Percentiles rank a stretch among this genome's conserved stretches.
Conservation (phyloP, 2,329 filamentous ascomycete species). For the Venturia aucupariae region DNA sequence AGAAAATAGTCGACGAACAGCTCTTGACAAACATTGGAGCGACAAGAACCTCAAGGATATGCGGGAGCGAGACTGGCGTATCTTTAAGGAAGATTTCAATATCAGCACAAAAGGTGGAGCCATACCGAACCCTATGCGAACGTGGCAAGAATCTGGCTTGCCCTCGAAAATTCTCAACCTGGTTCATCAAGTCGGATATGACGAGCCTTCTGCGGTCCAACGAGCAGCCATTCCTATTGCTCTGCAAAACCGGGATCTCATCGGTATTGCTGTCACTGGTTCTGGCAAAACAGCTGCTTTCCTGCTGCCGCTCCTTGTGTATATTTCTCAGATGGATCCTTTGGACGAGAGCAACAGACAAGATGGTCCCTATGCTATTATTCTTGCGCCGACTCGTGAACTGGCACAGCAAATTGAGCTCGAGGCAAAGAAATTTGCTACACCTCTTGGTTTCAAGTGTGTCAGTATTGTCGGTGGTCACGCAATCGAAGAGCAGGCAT, state of each 20-base stretch:
- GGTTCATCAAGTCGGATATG: constrained; percentile 77
- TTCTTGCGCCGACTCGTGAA: constrained; percentile 92
- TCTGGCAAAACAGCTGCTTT: constrained; percentile 98
- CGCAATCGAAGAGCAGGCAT: constrained; percentile 86
- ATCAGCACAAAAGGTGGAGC: constrained; percentile 87
- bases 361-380: constrained; percentile 94
- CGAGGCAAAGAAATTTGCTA: constrained; percentile 87
- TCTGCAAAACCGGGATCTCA: constrained; percentile 85
- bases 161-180: constrained; percentile 72
- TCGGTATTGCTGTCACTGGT: constrained; percentile 94
- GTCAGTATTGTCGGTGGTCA: constrained; percentile 98
- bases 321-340: constrained; percentile 83
- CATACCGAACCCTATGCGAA: constrained; percentile 94
- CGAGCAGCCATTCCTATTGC: constrained; percentile 93
- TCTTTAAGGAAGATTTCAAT: constrained; percentile 99
- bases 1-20: constrained; percentile 62
- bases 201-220: constrained; percentile 85
- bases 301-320: constrained; percentile 81
- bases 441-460: constrained; percentile 82
- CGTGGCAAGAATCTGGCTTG: constrained; percentile 76
- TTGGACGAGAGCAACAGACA: constrained; percentile 71
- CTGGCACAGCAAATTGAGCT: constrained; percentile 94
- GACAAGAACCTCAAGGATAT: constrained; percentile 89
- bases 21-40: constrained; percentile 88
- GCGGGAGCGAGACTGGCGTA: constrained; percentile 96